phyloP scores from a whole-genome alignment of 1,284 basidiomycete species.

The Agroathelia rolfsii region DNA sequence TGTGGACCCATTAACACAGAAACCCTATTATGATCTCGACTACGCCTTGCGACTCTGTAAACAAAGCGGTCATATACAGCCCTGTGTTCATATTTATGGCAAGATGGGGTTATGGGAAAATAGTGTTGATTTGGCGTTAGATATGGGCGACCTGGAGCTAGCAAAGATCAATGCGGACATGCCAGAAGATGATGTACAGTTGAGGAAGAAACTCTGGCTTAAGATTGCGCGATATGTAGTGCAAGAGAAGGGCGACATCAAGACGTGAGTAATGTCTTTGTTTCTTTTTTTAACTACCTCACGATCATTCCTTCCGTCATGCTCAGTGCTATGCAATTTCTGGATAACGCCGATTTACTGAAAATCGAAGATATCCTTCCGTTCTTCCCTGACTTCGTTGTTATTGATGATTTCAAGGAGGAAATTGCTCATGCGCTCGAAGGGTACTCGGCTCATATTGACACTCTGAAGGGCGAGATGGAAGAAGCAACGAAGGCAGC shows the following conservation, averaged over 20 bases:
- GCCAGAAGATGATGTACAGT: conserved; percentile 79
- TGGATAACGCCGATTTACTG: conserved; percentile 88
- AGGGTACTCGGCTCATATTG: conserved; percentile 88
- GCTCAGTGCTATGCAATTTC: conserved; percentile 86
- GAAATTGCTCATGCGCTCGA: conserved; percentile 96
- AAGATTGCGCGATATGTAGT: conserved; percentile 97
- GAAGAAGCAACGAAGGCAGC: conserved; percentile 89
- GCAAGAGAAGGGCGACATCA: conserved; percentile 95
- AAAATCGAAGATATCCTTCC: conserved; percentile 98
- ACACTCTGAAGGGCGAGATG: conserved; percentile 89
- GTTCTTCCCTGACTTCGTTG: conserved; percentile 99
- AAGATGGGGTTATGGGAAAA: conserved; percentile 97
- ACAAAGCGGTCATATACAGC: conserved; percentile 69
- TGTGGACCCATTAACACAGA: conserved; percentile 71
- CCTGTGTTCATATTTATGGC: conserved; percentile 95
- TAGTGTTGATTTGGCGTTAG: conserved; percentile 90
- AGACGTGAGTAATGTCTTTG: conserved; percentile 55
- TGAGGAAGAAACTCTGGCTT: conserved; percentile 94
- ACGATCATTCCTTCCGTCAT: conserved; percentile 8
- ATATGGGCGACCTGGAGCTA: conserved; percentile 87
- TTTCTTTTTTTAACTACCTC: conserved; percentile 8
- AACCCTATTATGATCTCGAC: conserved; percentile 94
- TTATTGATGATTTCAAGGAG: conserved; percentile 99
- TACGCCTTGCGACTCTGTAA: conserved; percentile 93
- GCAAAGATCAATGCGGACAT: conserved; percentile 91